Evolutionary conservation across 2,329 filamentous ascomycete genomes (phyloP), one percentile per base, ranked within the genome.

Genomic region (Epichloe sylvatica): DNA sequence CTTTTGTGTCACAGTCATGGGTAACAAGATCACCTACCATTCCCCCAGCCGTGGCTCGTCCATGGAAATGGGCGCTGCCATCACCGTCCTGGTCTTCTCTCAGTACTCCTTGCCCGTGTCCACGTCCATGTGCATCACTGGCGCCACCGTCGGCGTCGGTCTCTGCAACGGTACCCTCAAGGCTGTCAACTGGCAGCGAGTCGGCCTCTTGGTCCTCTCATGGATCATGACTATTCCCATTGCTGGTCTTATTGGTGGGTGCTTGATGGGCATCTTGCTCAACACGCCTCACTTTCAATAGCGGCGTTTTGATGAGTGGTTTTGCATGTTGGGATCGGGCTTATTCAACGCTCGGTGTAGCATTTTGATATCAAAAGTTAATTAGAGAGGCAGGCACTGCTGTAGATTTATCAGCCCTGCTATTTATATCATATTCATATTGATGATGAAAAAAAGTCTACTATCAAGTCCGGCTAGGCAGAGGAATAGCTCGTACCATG

Each of bases 41-140:
- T 75, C 71, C 21, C 73, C 73, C 30, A 70, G 64, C 56, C 67
- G 73, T 56, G 73, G 71, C 47, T 85, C 70, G 57, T 86, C 82
- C 46, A 89, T 89, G 84, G 84, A 89, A 63, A 77, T 89, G 76
- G 84, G 84, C 44, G 83, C 84, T 42, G 83, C 84, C 56, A 79
- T 89, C 56, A 88, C 84, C 9, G 78, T 88, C 52, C 76, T 88
- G 23, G 67, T 89, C 62, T 86, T 86, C 72, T 86, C 83, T 0
- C 83, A 86, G 62, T 86, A 75, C 71, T 78, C 76, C 1, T 80
- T 89, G 0, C 84, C 84, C 37, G 84, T 89, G 30, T 88, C 84
- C 0, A 89, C 83, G 2, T 81, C 80, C 17, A 83, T 83, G 84
- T 89, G 84, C 64, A 87, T 89, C 64, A 88, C 84, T 1, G 84